Evolutionary conservation across 305 asterid species (phyloP).

Genomic region (Rubia peregrina): DNA sequence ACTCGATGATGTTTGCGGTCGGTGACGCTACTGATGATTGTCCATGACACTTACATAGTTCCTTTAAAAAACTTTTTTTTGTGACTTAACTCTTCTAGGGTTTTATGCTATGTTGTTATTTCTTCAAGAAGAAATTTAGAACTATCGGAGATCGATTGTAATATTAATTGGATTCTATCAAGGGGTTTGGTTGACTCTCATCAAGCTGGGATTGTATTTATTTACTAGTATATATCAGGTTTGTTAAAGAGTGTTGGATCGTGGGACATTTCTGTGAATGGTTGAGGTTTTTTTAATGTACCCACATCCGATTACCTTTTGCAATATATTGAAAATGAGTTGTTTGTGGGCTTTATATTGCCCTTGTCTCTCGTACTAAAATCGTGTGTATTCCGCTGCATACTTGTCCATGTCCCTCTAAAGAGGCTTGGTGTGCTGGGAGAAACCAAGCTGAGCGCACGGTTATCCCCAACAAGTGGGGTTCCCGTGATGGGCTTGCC

Average conservation of each 20-base stretch:
- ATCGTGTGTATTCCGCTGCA: too few relatives aligned
- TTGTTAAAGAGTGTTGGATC: not conserved
- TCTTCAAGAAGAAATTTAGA: not conserved
- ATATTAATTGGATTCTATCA: not conserved
- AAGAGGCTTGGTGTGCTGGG: too few relatives aligned
- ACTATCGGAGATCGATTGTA: not conserved
- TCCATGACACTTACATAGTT: not conserved
- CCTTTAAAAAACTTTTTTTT: not conserved
- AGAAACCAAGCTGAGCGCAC: too few relatives aligned
- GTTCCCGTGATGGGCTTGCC: not conserved
- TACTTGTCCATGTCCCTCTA: too few relatives aligned
- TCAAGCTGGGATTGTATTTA: not conserved
- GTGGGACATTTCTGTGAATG: not conserved
- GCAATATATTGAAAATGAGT: too few relatives aligned
- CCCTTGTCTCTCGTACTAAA: too few relatives aligned
- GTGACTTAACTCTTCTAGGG: not conserved
- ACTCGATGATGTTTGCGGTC: not conserved
- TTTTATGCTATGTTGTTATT: not conserved
- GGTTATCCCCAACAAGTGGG: too few relatives aligned
- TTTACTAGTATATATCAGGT: not conserved
- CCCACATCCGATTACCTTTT: too few relatives aligned
- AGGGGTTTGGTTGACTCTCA: conserved; percentile 1
- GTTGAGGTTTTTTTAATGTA: not conserved
- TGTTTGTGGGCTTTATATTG: too few relatives aligned
- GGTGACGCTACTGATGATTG: not conserved